phyloP scores from a whole-genome alignment of 805 yeast genomes.

The Zygotorulaspora sp. region DNA sequence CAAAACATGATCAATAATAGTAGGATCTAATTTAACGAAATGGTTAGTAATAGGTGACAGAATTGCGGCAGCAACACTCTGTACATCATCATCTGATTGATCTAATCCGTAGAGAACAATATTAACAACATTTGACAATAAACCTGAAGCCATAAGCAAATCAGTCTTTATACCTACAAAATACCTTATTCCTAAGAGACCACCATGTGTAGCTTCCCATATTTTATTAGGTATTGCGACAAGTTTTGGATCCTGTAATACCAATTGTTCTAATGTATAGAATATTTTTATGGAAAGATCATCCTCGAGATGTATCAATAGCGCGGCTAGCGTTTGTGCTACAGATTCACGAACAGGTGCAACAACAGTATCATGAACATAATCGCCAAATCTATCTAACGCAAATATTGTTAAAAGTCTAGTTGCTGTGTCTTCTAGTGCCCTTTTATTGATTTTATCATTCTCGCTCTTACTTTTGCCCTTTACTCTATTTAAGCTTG shows the following conservation, averaged over 20 bases:
- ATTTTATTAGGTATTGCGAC: conserved; percentile 45
- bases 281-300: conserved; percentile 59
- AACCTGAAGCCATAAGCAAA: conserved; percentile 52
- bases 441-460: conserved; percentile 54
- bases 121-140: conserved; percentile 65
- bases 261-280: conserved; percentile 58
- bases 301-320: conserved; percentile 63
- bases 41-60: conserved; percentile 85
- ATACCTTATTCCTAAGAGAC: conserved; percentile 87
- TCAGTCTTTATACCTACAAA: conserved; percentile 86
- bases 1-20: conserved; percentile 43
- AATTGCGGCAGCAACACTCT: conserved; percentile 93
- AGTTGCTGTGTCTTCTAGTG: conserved; percentile 84
- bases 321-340: conserved; percentile 90
- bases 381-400: conserved; percentile 93
- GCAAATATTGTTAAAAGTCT: conserved; percentile 83
- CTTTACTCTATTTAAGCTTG: conserved; percentile 75
- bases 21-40: conserved; percentile 61
- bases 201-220: conserved; percentile 99
- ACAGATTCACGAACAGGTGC: conserved; percentile 98
- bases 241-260: conserved; percentile 50
- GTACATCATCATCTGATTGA: conserved; percentile 87
- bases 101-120: conserved; percentile 86
- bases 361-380: conserved; percentile 93
- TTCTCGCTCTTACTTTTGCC: conserved; percentile 62